Percentiles rank a stretch among this genome's conserved stretches.
These are phyloP conservation scores for Metschnikowia aberdeeniae DNA, from an alignment of 805 yeast genomes.

Conservation along the genomic window DNA sequence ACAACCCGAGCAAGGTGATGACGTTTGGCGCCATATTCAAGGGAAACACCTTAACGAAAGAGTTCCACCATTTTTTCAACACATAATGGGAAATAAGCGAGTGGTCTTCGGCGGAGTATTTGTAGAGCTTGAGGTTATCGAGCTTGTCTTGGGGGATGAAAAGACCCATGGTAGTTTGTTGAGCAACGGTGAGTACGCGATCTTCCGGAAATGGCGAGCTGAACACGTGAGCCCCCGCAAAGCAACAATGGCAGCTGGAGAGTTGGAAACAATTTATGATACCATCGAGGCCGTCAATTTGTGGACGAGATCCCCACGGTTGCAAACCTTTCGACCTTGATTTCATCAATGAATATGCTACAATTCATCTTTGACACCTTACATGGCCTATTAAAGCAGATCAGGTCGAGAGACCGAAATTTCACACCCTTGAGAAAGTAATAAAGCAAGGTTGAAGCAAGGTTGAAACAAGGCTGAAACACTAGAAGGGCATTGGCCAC, in stretches of 20 bases:
- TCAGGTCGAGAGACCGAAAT: too few relatives aligned
- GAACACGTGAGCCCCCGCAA: slow-evolving; percentile 1
- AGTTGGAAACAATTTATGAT: too few relatives aligned
- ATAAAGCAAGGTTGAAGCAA: background rate
- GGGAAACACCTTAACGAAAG: slow-evolving; percentile 74
- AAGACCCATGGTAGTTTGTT: slow-evolving; percentile 49
- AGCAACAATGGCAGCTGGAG: background rate
- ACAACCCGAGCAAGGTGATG: slow-evolving; percentile 75
- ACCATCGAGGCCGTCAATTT: too few relatives aligned
- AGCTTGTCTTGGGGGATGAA: slow-evolving; percentile 54
- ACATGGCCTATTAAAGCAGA: too few relatives aligned
- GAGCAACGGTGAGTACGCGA: background rate
- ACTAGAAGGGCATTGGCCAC: background rate
- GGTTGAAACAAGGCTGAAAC: background rate
- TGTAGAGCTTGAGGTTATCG: slow-evolving; percentile 52
- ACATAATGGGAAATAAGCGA: slow-evolving; percentile 72
- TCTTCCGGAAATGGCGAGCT: background rate
- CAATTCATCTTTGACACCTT: too few relatives aligned
- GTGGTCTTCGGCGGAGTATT: slow-evolving; percentile 75
- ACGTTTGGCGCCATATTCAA: slow-evolving; percentile 89
- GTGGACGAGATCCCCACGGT: too few relatives aligned
- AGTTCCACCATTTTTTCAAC: slow-evolving; percentile 78
- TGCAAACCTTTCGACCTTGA: too few relatives aligned
- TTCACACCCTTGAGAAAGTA: too few relatives aligned
- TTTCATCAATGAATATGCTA: too few relatives aligned